Percentiles rank a stretch among this genome's conserved stretches.
Conservation (phyloP, 1,284 basidiomycete genomes). For the Puccinia polysora region DNA sequence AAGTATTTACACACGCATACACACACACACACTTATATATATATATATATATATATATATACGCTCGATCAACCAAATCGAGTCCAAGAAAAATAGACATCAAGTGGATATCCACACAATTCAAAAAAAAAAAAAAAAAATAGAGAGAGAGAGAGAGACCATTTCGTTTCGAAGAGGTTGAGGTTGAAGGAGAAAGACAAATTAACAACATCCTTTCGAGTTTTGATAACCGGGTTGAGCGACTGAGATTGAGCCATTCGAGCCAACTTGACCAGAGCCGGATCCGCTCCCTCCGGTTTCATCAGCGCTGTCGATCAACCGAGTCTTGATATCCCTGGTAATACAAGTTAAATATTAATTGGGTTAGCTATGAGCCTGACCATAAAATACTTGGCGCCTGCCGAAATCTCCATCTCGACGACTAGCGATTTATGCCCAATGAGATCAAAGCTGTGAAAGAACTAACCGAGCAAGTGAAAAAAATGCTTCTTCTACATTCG, state of each 20-base stretch:
- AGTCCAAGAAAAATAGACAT: neutral
- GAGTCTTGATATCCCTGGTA: slow-evolving; percentile 85
- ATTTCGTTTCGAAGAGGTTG: too few species aligned
- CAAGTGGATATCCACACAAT: neutral
- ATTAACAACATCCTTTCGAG: slow-evolving; percentile 44
- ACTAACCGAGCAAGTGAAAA: slow-evolving; percentile 87
- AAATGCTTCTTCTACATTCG: slow-evolving; percentile 98
- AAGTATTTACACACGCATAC: too few species aligned
- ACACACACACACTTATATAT: neutral
- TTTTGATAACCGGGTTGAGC: slow-evolving; percentile 23
- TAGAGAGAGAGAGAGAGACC: neutral
- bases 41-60: neutral
- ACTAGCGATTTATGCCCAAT: too few species aligned
- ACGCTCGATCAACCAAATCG: neutral
- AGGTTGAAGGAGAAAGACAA: too few species aligned
- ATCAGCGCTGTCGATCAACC: slow-evolving; percentile 76
- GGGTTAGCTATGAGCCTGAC: too few species aligned
- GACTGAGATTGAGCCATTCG: slow-evolving; percentile 38
- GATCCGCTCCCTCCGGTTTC: slow-evolving; percentile 27
- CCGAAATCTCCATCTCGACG: too few species aligned
- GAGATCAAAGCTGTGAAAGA: too few species aligned
- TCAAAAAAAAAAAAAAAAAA: neutral
- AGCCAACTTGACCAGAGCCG: slow-evolving; percentile 12
- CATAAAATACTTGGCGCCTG: too few species aligned
- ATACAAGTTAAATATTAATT: too few species aligned